Conservation (phyloP, 805 yeast genomes). For the Myxozyma melibiosi region DNA sequence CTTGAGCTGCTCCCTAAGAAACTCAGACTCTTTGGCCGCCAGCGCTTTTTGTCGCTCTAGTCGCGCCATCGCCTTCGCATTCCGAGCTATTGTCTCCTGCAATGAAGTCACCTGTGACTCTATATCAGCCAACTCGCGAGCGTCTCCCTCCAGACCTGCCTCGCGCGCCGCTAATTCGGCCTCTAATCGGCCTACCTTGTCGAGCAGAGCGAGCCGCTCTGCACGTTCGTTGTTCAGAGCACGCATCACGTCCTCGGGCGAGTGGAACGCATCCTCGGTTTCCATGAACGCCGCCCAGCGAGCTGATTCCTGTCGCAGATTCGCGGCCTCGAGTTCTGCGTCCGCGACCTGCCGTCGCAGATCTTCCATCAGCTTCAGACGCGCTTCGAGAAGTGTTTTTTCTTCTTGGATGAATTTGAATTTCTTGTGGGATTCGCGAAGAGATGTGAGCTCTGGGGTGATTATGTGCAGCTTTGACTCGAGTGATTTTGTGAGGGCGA, state of each 20-base stretch:
- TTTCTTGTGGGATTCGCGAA: constrained; percentile 52
- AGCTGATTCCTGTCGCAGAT: constrained; percentile 52
- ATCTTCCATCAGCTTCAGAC: constrained; percentile 46
- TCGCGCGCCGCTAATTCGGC: constrained; percentile 37
- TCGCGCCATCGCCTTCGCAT: constrained; percentile 42
- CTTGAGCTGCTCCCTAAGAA: constrained; percentile 59
- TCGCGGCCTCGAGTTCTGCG: constrained; percentile 54
- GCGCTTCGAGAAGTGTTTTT: constrained; percentile 48
- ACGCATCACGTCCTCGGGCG: constrained; percentile 47
- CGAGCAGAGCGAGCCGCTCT: constrained; percentile 39
- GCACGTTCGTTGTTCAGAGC: constrained; percentile 43
- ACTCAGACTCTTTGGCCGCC: constrained; percentile 60
- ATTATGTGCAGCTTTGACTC: constrained; percentile 59
- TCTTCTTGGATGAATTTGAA: constrained; percentile 60
- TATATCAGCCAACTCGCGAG: constrained; percentile 37
- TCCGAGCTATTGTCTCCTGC: constrained; percentile 47
- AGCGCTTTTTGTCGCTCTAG: constrained; percentile 50
- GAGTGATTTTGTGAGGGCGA: constrained; percentile 49
- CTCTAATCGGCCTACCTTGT: constrained; percentile 41
- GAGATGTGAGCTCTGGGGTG: constrained; percentile 53
- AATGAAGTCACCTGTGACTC: constrained; percentile 38
- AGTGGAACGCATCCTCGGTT: constrained; percentile 45
- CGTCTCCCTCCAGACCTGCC: constrained; percentile 35
- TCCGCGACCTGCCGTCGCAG: constrained; percentile 52
- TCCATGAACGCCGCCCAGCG: constrained; percentile 51